Base-by-base conservation (phyloP, 2,329 filamentous ascomycete genomes). In the Nannizziopsis barbatae region DNA sequence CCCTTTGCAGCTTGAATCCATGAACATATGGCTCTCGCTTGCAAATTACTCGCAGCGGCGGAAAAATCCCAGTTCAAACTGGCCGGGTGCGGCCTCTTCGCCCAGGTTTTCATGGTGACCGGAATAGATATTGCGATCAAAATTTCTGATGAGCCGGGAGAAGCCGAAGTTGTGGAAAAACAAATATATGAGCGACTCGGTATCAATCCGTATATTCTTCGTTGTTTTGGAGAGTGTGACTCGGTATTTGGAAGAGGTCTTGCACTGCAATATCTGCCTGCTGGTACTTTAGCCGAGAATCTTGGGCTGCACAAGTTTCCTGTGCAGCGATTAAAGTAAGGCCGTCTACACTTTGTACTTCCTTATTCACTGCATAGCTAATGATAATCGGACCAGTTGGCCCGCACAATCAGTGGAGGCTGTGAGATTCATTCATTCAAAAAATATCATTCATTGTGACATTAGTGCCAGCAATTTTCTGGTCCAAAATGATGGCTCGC, bases 391-490 rank as follows among this genome's bases (percentile, higher is more conserved):
- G 6, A 12, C 14, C 7, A 50, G 47, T 5, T 50, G 47, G 47
- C 14, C 47, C 11, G 31, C 15, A 10, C 47, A 50, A 36, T 41
- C 47, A 6, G 22, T 39, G n/a, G 42, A 50, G 17, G 47, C 47
- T 22, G 18, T 45, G 18, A 20, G n/a, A 15, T 45, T 45, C n/a
- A 50, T 50, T 36, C 47, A 50, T 40, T 45, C 47, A 5, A 50
- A 50, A 39, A 27, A 27, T 12, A 27, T 50, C 18, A 50, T 50
- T 20, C 47, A 50, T 15, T 45, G 32, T 35, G 47, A 50, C 35
- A 14, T 50, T n/a, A 42, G 47, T 27, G 22, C 18, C 22, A 41
- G 45, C n/a, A 50, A 45, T 27, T 50, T 50, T 27, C 42, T 50
- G 10, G 12, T 45, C 2, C 32, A 30, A 22, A 27, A 50, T 6